Evolutionary conservation across 345 rosid genomes (phyloP), one percentile per base, ranked within the genome.

Genomic region (Xanthoceras sorbifolium): DNA sequence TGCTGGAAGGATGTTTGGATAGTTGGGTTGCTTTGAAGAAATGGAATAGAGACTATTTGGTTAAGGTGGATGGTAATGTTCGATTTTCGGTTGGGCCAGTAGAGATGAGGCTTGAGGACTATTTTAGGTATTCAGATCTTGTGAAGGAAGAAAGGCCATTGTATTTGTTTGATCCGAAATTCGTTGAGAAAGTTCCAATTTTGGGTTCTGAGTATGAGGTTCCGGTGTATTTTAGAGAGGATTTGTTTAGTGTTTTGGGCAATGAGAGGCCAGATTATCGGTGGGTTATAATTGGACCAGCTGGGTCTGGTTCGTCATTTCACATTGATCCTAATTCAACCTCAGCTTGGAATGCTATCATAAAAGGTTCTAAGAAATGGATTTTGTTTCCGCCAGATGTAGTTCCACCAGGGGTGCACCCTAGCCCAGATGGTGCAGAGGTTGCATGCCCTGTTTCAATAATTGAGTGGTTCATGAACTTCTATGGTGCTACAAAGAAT

Each of bases 321-420:
- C 98, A 95, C 78, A 95, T 95, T 73, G 99, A 95, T 92, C 99
- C 99, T 69, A 96, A 95, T 84, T 93, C 99, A 8, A 96, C 99
- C 2, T 96, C 98, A 0, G 98, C 99, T 64, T 96, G 99, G 99
- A 93, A 92, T 78, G 98, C 98, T 0, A 93, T 96, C 77, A 84
- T 93, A 42, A 96, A 77, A 34, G 99, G 99, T 63, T 96, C 99
- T 29, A 93, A 96, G 77, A 96, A 96, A 80, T 96, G 98, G 98
- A 74, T 96, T 81, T 74, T 96, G 83, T 96, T 96, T 85, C 99
- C 98, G 1, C 99, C 99, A 0, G 97, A 93, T 69, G 94, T 91
- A 65, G 80, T 88, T 81, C 99, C 99, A 17, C 98, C 99, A 0
- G 99, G 99, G 12, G 98, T 96, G 65, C 92, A 89, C 84, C 99